phyloP scores from a whole-genome alignment of 2,329 filamentous ascomycete species.

The Elsinoe fawcettii region DNA sequence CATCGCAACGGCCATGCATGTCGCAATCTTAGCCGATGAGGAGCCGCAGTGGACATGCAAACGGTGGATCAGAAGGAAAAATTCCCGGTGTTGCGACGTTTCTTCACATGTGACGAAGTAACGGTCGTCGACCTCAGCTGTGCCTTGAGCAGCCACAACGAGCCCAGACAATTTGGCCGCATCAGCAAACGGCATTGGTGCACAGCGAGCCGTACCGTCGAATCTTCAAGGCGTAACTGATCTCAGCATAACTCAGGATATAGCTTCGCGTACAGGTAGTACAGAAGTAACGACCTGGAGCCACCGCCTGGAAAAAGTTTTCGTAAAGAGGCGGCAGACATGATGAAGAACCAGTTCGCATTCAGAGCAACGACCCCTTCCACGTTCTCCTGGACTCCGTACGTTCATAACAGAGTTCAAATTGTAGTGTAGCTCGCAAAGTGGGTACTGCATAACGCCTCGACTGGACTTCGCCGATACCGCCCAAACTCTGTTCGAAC shows the following conservation, averaged over 20 bases:
- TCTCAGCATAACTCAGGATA: too few relatives aligned
- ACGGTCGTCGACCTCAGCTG: background rate
- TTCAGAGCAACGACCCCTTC: background rate
- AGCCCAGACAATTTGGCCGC: background rate
- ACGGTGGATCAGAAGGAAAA: background rate
- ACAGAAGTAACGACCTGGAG: too few relatives aligned
- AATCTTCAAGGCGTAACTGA: too few relatives aligned
- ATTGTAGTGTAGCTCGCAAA: background rate
- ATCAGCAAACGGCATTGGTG: background rate
- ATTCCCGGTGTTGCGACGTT: background rate
- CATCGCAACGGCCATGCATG: background rate
- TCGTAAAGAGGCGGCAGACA: background rate
- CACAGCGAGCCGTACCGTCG: too few relatives aligned
- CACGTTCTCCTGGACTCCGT: background rate
- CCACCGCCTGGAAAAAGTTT: too few relatives aligned
- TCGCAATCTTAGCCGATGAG: background rate
- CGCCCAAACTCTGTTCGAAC: background rate
- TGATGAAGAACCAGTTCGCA: background rate
- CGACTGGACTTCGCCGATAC: background rate
- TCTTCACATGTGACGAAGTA: background rate
- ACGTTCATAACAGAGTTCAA: background rate
- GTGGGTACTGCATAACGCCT: constrained; percentile 4
- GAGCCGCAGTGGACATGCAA: background rate
- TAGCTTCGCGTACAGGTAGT: too few relatives aligned
- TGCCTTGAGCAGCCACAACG: background rate